Base-by-base conservation (phyloP, 768 basidiomycete genomes). In the Russula sp. region DNA sequence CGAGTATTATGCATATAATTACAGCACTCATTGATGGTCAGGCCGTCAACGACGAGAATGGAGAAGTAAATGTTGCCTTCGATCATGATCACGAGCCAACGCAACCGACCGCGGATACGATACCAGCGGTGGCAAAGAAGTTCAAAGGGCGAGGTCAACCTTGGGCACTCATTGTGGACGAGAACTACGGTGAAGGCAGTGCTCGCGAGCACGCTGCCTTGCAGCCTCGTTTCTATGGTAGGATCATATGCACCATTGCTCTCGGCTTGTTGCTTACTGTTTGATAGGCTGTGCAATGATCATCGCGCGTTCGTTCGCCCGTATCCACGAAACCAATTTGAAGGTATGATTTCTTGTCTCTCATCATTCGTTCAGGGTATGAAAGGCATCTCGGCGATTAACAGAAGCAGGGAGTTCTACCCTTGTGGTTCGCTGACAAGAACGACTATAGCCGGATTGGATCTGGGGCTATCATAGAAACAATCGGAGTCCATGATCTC, bases 161-260 rank as follows among this genome's bases (percentile, higher is more conserved):
- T 0, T 99, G 95, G 94, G 88, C 94, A 63, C 75, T 98, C 52
- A 77, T 99, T 38, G 96, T 98, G 1, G 95, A 97, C 71, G 95
- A 98, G 10, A 97, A 96, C 73, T 96, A 98, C 73, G 97, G 97
- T 2, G 97, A 99, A 75, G 97, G 97, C 32, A 95, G 92, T 70
- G 97, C 97, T 9, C 85, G 97, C 61, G 97, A 99, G 76, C 97
- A 99, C 74, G 97, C 97, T 40, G 94, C 97, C 24, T 80, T 99
- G 38, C 96, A 98, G 73, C 97, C 97, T 28, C 84, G 97, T 22
- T 97, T 94, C 78, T 94, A 92, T 69, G 92, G 90, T 87, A 70
- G 46, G 50, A 76, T 69, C 13, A 4, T 14, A 20, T 36, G 48
- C 18, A 36, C 16, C 32, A 26, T 24, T n/a, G 26, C 44, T 26